Evolutionary conservation across 1,284 basidiomycete species (phyloP).

Genomic region (Schizopora paradoxa): DNA sequence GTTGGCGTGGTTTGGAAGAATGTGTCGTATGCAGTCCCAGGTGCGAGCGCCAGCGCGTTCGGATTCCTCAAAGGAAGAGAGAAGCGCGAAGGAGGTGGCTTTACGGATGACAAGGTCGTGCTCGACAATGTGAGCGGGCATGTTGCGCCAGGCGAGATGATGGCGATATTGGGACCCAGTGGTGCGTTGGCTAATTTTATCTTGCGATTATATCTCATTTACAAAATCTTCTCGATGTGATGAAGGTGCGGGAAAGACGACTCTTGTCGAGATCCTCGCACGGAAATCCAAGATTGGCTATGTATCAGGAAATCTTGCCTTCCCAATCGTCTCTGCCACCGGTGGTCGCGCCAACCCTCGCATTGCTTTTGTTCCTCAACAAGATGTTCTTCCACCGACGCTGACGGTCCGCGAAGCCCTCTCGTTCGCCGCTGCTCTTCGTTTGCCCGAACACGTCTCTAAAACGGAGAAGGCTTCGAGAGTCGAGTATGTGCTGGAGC

Average conservation of each 20-base stretch:
- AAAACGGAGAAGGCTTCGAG: slow-evolving; percentile 61
- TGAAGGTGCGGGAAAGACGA: slow-evolving; percentile 77
- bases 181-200: no score
- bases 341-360: slow-evolving; percentile 32
- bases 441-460: slow-evolving; percentile 76
- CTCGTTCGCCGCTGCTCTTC: slow-evolving; percentile 77
- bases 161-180: slow-evolving; percentile 84
- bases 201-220: slow-evolving; percentile 2
- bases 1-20: slow-evolving; percentile 66
- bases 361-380: slow-evolving; percentile 83
- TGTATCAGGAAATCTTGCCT: slow-evolving; percentile 60
- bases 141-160: slow-evolving; percentile 73
- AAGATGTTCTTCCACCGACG: slow-evolving; percentile 73
- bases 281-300: slow-evolving; percentile 69
- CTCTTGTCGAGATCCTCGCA: slow-evolving; percentile 79
- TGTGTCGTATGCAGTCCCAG: slow-evolving; percentile 61
- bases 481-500: slow-evolving; percentile 64
- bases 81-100: slow-evolving; percentile 3
- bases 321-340: slow-evolving; percentile 34
- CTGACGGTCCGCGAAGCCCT: slow-evolving; percentile 83
- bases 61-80: slow-evolving; percentile 12
- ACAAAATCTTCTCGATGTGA: background rate
- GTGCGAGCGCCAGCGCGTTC: slow-evolving; percentile 22
- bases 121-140: slow-evolving; percentile 65
- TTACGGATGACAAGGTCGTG: slow-evolving; percentile 58